Conservation (phyloP, 495 filamentous ascomycete genomes). For the Daldinia decipiens region DNA sequence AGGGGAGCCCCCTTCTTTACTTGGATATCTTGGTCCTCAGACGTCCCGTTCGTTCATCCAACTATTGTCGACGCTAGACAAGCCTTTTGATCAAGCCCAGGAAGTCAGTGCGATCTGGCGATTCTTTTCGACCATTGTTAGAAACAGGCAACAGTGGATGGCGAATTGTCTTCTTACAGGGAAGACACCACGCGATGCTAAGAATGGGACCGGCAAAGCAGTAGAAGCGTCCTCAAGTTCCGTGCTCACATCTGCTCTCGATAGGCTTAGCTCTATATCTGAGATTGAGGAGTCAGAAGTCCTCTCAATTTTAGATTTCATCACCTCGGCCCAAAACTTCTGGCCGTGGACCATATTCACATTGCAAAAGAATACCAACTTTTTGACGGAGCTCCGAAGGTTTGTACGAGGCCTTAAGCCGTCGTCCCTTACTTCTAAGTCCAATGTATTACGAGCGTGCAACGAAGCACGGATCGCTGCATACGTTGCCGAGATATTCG, state of each 20-base stretch:
- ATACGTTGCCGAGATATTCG: conserved; percentile 83
- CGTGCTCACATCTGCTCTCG: conserved; percentile 78
- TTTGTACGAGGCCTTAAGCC: conserved; percentile 72
- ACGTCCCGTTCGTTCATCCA: conserved; percentile 85
- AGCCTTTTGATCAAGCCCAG: conserved; percentile 69
- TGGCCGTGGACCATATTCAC: conserved; percentile 91
- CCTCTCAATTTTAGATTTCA: conserved; percentile 83
- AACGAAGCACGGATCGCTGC: conserved; percentile 78
- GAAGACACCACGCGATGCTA: conserved; percentile 76
- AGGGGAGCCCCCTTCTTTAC: conserved; percentile 84
- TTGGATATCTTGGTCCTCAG: conserved; percentile 85
- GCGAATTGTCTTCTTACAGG: conserved; percentile 92
- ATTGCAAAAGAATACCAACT: conserved; percentile 75
- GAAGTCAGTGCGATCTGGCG: conserved; percentile 79
- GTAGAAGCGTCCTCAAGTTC: conserved; percentile 64
- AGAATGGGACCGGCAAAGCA: conserved; percentile 64
- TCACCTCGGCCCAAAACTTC: conserved; percentile 84
- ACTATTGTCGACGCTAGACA: conserved; percentile 79
- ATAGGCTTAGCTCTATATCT: conserved; percentile 74
- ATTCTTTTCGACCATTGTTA: conserved; percentile 86
- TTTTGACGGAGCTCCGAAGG: conserved; percentile 73
- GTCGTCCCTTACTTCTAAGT: conserved; percentile 56
- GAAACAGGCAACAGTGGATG: conserved; percentile 94
- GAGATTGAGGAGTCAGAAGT: conserved; percentile 68
- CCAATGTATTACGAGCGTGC: conserved; percentile 60